A percentile compares a stretch with the other conserved stretches of the same genome.
Evolutionary conservation across 2,329 filamentous ascomycete species (phyloP).

Genomic region (Colletotrichum sansevieriae): DNA sequence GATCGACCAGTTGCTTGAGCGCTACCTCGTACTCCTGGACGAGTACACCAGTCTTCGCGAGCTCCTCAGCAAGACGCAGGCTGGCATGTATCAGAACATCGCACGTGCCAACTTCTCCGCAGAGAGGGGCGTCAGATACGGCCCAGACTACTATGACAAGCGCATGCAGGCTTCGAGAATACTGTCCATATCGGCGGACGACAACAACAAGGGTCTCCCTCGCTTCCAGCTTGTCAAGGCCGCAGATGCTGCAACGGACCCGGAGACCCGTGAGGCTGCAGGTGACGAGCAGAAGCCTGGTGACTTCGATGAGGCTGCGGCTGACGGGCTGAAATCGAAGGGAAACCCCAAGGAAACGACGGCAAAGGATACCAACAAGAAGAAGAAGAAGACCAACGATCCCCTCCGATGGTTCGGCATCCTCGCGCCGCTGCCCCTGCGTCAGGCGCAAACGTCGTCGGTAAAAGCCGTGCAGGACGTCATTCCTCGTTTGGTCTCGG

Average conservation of each 20-base stretch:
- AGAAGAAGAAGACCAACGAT: constrained; percentile 52
- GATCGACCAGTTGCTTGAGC: constrained; percentile 74
- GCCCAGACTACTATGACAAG: constrained; percentile 78
- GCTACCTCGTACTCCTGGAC: constrained; percentile 75
- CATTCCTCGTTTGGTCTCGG: constrained; percentile 67
- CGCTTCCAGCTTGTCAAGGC: constrained; percentile 44
- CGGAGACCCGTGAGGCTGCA: constrained; percentile 11
- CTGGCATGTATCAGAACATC: constrained; percentile 69
- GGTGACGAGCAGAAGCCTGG: constrained; percentile 30
- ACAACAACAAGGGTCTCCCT: constrained; percentile 34
- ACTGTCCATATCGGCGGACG: constrained; percentile 50
- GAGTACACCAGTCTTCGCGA: constrained; percentile 73
- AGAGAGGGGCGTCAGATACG: constrained; percentile 74
- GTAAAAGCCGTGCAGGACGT: constrained; percentile 67
- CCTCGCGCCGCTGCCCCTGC: constrained; percentile 64
- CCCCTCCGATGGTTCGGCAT: constrained; percentile 72
- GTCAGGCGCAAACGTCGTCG: constrained; percentile 71
- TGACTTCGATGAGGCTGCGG: constrained; percentile 16
- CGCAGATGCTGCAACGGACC: constrained; percentile 30
- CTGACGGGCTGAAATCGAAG: constrained; percentile 29
- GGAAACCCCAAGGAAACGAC: constrained; percentile 13
- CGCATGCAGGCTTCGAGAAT: constrained; percentile 74
- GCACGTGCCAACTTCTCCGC: constrained; percentile 82
- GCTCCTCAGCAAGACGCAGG: constrained; percentile 66
- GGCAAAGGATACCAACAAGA: neutral